Evolutionary conservation across 352 stramenopile species (phyloP), one percentile per base, ranked within the genome.

Genomic region (Globisporangium orthogonon): DNA sequence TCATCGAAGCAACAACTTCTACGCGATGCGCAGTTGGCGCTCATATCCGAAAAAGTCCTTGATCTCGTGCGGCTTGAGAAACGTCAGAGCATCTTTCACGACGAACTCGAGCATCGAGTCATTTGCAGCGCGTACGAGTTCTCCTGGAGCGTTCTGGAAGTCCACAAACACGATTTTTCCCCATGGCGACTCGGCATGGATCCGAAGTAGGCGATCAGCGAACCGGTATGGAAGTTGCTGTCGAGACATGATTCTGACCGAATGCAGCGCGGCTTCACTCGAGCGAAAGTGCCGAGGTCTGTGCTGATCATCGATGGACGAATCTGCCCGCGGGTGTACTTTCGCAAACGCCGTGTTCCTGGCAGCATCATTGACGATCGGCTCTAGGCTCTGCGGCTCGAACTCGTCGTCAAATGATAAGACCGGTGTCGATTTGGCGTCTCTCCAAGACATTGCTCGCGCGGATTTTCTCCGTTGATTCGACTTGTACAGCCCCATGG

Each of bases 131-230:
- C 55, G 47, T n/a, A 18, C 40, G 28, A 72, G 35, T 17, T 53
- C 30, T 0, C 57, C 65, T 0, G 66, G 54, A 1, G 46, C 51
- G 7, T 45, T 52, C 14, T 29, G 11, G 40, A 59, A 55, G 62
- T 73, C 62, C 4, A 70, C 55, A 2, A 73, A 29, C 23, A 73
- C 30, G 43, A 73, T 59, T 4, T 64, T 45, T 7, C 65, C 65
- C 57, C 61, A 69, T 5, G 56, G 28, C 50, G 49, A 66, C 50
- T 72, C 61, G 18, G 54, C 53, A 51, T 72, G 61, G 44, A 72
- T 50, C 30, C 63, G 65, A 10, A 67, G 29, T n/a, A 43, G 23
- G 14, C 60, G 60, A 15, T 62, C 30, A 0, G 48, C 41, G n/a
- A 66, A 58, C 4, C 50, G 47, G 28, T 54, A 47, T 17, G 49